phyloP scores from a whole-genome alignment of 192 early-diverging fungal genomes.

The Powellomyces hirtus region DNA sequence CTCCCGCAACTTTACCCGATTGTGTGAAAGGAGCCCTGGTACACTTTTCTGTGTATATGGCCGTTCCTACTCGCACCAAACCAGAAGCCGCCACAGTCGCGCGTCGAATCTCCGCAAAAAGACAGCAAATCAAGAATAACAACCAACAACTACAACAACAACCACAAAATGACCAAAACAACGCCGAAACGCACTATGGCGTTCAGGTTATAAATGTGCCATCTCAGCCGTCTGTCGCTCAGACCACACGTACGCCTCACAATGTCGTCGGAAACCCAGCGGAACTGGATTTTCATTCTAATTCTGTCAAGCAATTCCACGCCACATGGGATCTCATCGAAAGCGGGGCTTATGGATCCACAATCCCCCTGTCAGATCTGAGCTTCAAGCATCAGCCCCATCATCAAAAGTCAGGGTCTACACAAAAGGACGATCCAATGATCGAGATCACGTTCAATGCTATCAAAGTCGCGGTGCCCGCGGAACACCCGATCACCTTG shows the following conservation, averaged over 20 bases:
- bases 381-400: not conserved
- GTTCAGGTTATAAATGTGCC: too few relatives aligned
- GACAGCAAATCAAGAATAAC: too few relatives aligned
- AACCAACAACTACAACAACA: too few relatives aligned
- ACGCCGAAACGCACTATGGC: too few relatives aligned
- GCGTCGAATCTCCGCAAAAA: not conserved
- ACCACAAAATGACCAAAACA: not conserved
- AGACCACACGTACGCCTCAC: not conserved
- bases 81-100: not conserved
- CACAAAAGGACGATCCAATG: not conserved
- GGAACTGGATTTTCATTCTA: not conserved
- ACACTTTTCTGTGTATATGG: not conserved
- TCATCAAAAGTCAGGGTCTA: not conserved
- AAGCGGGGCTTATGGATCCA: not conserved
- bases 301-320: not conserved
- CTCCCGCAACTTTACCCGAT: too few relatives aligned
- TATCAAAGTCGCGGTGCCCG: not conserved
- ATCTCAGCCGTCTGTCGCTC: not conserved
- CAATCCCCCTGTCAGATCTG: not conserved
- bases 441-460: conserved; percentile 10
- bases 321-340: conserved; percentile 14
- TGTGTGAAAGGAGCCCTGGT: too few relatives aligned
- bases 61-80: not conserved
- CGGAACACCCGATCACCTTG: not conserved
- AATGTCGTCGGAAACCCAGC: conserved; percentile 2